A percentile compares a stretch with the other conserved stretches of the same genome.
Conservation (phyloP, 2,329 filamentous ascomycete genomes). For the Sporothrix mexicana region DNA sequence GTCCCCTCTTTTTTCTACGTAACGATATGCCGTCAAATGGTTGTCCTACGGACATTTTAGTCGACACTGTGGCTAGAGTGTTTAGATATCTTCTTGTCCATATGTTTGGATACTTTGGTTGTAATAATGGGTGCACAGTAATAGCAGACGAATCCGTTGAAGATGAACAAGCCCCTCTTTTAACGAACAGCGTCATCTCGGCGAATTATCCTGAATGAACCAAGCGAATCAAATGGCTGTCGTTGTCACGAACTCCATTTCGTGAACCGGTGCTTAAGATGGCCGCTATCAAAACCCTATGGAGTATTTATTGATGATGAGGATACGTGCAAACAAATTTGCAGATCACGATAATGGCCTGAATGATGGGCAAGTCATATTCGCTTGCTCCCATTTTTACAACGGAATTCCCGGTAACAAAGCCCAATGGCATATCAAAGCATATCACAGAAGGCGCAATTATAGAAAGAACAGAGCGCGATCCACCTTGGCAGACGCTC, state of each 20-base stretch:
- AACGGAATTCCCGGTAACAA: not conserved
- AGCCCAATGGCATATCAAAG: not conserved
- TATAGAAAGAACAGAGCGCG: slow-evolving; percentile 2
- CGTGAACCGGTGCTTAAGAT: slow-evolving; percentile 3
- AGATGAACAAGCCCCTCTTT: not conserved
- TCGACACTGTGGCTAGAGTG: not conserved
- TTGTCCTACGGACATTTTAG: not conserved
- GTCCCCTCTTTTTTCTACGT: not conserved
- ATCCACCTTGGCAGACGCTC: not conserved
- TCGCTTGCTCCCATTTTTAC: not conserved
- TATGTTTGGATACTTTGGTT: not conserved
- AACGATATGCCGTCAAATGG: not conserved
- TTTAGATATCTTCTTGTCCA: not conserved
- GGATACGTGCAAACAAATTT: not conserved
- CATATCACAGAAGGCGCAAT: not conserved
- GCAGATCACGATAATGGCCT: slow-evolving; percentile 2
- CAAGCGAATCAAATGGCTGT: not conserved
- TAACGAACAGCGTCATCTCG: not conserved
- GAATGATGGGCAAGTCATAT: not conserved
- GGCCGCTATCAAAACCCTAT: not conserved
- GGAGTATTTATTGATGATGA: not conserved
- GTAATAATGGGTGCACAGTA: not conserved
- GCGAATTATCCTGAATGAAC: slow-evolving; percentile 8
- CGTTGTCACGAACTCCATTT: not conserved
- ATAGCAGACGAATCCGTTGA: not conserved